A percentile compares a stretch with the other conserved stretches of the same genome.
Evolutionary conservation across 2,329 filamentous ascomycete genomes (phyloP).

Genomic region (Monosporascus sp.): DNA sequence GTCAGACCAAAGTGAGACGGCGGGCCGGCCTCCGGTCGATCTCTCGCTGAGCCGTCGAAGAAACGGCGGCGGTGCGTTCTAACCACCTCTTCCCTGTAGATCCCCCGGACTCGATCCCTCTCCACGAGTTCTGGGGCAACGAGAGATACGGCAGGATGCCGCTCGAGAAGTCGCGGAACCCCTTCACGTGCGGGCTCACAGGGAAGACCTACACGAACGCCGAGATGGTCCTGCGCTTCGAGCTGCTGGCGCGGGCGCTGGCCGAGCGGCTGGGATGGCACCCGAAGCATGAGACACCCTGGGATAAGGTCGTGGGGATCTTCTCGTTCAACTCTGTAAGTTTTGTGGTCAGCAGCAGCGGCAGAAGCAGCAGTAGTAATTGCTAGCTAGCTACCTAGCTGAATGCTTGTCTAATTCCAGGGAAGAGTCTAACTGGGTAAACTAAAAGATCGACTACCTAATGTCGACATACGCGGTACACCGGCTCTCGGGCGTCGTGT

Average conservation of each 20-base stretch:
- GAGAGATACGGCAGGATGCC: constrained; percentile 61
- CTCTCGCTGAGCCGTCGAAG: too few relatives aligned
- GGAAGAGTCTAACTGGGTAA: neutral
- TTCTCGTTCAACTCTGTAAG: constrained; percentile 64
- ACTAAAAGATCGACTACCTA: constrained; percentile 54
- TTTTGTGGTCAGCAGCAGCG: neutral
- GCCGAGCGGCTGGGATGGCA: constrained; percentile 63
- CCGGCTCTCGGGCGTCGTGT: constrained; percentile 59
- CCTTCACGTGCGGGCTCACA: constrained; percentile 68
- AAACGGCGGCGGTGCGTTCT: too few relatives aligned
- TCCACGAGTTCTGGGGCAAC: constrained; percentile 66
- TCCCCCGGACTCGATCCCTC: constrained; percentile 57
- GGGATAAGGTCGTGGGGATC: constrained; percentile 69
- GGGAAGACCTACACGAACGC: constrained; percentile 56
- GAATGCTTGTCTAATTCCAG: neutral
- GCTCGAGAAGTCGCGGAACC: constrained; percentile 52
- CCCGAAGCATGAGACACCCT: constrained; percentile 65
- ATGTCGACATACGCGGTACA: constrained; percentile 64
- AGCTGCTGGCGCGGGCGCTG: constrained; percentile 58
- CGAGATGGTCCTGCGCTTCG: constrained; percentile 61
- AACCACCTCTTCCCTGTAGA: constrained; percentile 10
- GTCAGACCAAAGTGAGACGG: too few relatives aligned
- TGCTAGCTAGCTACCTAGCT: too few relatives aligned
- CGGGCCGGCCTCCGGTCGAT: too few relatives aligned
- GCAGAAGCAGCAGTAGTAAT: too few relatives aligned